Evolutionary conservation across 192 early-diverging fungal genomes (phyloP).

Genomic region (Podila minutissima): DNA sequence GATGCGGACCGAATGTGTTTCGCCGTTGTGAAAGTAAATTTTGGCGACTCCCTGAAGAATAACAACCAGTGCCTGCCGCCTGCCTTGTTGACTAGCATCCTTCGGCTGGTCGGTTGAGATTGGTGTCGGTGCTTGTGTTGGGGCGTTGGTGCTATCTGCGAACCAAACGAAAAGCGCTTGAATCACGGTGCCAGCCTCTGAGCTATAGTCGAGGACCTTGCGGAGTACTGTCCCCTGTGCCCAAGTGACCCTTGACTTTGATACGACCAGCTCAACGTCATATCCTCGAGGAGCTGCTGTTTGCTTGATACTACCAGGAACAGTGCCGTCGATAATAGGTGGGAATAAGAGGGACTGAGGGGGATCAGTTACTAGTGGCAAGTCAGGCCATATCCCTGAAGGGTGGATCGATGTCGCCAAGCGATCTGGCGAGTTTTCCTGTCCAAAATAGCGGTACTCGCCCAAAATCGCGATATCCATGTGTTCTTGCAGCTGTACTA

Average conservation of each 20-base stretch:
- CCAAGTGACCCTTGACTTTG: constrained; percentile 47
- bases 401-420: neutral
- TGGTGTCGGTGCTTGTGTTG: no score
- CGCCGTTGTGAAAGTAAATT: constrained; percentile 51
- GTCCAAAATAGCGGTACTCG: neutral
- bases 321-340: constrained; percentile 26
- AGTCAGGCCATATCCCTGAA: neutral
- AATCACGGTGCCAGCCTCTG: constrained; percentile 36
- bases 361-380: neutral
- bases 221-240: constrained; percentile 46
- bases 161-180: constrained; percentile 57
- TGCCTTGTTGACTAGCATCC: constrained; percentile 12
- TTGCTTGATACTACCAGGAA: neutral
- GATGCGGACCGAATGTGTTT: constrained; percentile 40
- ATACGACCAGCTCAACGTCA: constrained; percentile 48
- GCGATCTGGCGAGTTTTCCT: neutral
- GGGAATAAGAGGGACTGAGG: constrained; percentile 26
- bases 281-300: constrained; percentile 17
- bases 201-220: constrained; percentile 42
- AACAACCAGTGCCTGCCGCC: constrained; percentile 45
- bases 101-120: neutral
- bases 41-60: constrained; percentile 38
- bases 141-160: constrained; percentile 15
- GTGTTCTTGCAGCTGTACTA: neutral
- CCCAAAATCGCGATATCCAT: constrained; percentile 42